Base-by-base conservation (phyloP, 2,329 filamentous ascomycete species). In the Colletotrichum sp. region DNA sequence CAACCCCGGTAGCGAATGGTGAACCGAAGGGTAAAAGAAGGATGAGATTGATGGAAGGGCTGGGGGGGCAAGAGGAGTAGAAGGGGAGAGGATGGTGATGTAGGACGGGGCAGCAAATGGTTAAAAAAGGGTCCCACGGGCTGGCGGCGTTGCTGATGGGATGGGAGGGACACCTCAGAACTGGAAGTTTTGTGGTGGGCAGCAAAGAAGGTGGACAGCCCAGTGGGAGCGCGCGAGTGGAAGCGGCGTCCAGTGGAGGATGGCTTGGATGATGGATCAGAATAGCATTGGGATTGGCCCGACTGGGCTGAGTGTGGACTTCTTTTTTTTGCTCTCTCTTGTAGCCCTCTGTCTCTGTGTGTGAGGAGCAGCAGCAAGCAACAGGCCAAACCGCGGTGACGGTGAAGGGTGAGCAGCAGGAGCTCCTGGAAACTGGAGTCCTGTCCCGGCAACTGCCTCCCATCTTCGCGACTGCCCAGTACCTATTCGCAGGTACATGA, bases 41-140 rank as follows among this genome's bases (percentile, higher is more conserved):
- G 68, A 49, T 34, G 32, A 64, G 32, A 76, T 52, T 59, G 76
- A 72, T 62, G 68, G 63, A 59, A 76, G 64, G 68, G 73, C 64
- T 76, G 57, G 65, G 72, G 34, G 71, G 74, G 65, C 60, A 76
- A 34, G 59, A 76, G 72, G 60, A 76, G 63, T 57, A 75, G 68
- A 72, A 77, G 73, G 68, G 76, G 59, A 72, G 34, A 55, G 9
- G 57, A n/a, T 72, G 39, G 52, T 57, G 72, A 75, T 67, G 72
- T 60, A 68, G 72, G 59, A 76, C 44, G 74, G 74, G 74, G 71
- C 74, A 76, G 74, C 65, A 74, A 76, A 65, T 74, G 74, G 74
- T 76, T 76, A 76, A 76, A 76, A 76, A 76, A 76, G 74, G 74
- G 74, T 74, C 74, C 64, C 73, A n/a, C 65, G 71, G 74, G 59